Conservation (phyloP, 371 early-diverging fungal species). For the Dichotomocladium elegans region DNA sequence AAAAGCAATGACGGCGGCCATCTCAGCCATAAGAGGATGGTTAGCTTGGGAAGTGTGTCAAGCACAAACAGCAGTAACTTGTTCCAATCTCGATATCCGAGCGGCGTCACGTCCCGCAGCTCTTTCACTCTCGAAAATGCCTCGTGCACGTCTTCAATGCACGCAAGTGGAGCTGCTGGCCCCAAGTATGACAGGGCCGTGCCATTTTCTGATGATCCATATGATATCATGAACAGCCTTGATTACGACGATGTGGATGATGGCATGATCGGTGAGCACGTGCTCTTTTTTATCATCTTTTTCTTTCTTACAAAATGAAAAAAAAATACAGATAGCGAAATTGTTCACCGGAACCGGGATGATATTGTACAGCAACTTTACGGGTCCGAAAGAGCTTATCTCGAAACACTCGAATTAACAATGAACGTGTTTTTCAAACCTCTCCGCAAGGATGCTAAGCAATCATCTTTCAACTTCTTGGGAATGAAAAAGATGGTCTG, state of each 20-base stretch:
- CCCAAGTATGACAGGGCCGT: background rate
- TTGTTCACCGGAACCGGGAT: conserved; percentile 34
- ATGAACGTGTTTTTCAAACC: conserved; percentile 22
- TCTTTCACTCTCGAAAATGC: conserved; percentile 8
- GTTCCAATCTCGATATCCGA: conserved; percentile 10
- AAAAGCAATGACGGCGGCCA: background rate
- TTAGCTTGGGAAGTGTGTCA: conserved; percentile 14
- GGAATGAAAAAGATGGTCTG: conserved; percentile 39
- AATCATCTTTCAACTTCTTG: conserved; percentile 30
- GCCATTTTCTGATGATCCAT: conserved; percentile 13
- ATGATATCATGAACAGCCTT: conserved; percentile 38
- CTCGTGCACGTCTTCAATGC: background rate
- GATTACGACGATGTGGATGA: conserved; percentile 45
- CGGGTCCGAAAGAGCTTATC: conserved; percentile 27
- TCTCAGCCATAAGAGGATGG: conserved; percentile 3
- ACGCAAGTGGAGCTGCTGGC: background rate
- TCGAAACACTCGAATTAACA: conserved; percentile 22
- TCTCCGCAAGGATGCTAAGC: conserved; percentile 29
- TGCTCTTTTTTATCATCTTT: background rate
- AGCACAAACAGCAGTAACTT: conserved; percentile 12
- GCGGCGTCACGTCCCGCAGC: conserved; percentile 9
- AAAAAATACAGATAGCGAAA: conserved; percentile 29
- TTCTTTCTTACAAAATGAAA: background rate
- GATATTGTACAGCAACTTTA: conserved; percentile 28
- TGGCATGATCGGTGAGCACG: conserved; percentile 27